Evolutionary conservation across 2,329 filamentous ascomycete genomes (phyloP).

Genomic region (Sporothrix humicola): DNA sequence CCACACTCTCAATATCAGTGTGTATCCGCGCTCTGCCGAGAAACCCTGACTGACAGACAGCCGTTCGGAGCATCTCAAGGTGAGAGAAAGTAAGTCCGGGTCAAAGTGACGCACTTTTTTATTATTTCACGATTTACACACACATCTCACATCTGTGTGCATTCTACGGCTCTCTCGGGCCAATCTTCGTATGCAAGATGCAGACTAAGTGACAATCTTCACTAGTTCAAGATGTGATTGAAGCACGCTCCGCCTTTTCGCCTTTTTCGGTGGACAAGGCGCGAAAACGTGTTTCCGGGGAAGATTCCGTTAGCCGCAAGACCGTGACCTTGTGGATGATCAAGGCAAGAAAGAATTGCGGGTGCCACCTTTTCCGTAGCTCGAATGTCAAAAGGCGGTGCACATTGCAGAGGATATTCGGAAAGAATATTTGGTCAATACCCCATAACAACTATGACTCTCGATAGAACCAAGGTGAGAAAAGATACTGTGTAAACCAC

Average conservation of each 20-base stretch:
- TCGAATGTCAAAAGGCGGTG: conserved; percentile 1
- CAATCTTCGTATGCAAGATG: background rate
- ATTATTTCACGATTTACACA: background rate
- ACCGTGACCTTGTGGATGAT: background rate
- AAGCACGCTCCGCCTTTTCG: conserved; percentile 2
- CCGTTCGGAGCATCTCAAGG: background rate
- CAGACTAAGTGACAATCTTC: background rate
- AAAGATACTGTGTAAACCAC: background rate
- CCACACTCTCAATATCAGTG: background rate
- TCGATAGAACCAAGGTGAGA: background rate
- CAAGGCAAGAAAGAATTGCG: background rate
- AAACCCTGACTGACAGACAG: background rate
- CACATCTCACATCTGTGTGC: background rate
- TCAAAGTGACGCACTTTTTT: background rate
- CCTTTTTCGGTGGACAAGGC: background rate
- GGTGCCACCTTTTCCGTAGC: background rate
- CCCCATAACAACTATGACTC: background rate
- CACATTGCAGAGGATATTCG: background rate
- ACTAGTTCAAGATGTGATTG: background rate
- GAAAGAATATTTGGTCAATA: background rate
- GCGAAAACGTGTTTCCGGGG: background rate
- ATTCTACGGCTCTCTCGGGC: background rate
- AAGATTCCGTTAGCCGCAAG: background rate
- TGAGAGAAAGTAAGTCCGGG: background rate
- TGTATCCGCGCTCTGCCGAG: background rate